Conservation (phyloP, 441 rosid genomes). For the Erodium texanum region DNA sequence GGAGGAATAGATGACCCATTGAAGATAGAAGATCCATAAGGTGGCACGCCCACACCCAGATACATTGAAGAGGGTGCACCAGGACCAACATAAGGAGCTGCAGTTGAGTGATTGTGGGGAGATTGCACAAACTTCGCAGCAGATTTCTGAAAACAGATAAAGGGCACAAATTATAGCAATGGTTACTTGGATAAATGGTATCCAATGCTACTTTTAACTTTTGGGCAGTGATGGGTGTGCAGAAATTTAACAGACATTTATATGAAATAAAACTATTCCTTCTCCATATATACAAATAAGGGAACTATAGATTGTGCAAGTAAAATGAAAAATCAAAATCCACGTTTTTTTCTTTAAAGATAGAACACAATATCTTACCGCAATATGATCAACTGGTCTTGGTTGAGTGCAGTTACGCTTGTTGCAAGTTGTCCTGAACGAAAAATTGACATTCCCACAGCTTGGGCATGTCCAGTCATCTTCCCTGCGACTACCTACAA, state of each 20-base stretch:
- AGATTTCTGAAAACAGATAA: slow-evolving; percentile 44
- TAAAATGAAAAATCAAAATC: not conserved
- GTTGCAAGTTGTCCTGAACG: slow-evolving; percentile 93
- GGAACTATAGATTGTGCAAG: not conserved
- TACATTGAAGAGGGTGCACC: slow-evolving; percentile 76
- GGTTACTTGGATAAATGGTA: not conserved
- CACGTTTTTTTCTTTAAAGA: not conserved
- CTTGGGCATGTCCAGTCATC: slow-evolving; percentile 99
- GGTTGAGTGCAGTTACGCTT: slow-evolving; percentile 98
- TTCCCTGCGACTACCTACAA: slow-evolving; percentile 85
- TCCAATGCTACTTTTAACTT: not conserved
- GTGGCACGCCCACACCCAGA: slow-evolving; percentile 55
- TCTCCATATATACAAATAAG: not conserved
- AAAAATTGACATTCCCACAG: slow-evolving; percentile 94
- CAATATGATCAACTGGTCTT: slow-evolving; percentile 83
- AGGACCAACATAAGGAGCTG: slow-evolving; percentile 73
- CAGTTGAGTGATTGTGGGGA: slow-evolving; percentile 35
- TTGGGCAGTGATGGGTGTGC: not conserved
- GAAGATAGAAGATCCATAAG: slow-evolving; percentile 69
- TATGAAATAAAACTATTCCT: not conserved
- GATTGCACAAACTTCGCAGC: slow-evolving; percentile 65
- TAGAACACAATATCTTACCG: slow-evolving; percentile 33
- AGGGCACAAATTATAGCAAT: not conserved
- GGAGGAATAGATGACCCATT: slow-evolving; percentile 82
- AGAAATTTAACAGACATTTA: not conserved